A percentile compares a stretch with the other conserved stretches of the same genome.
Conservation (phyloP, 805 yeast genomes). For the Phaffomyces opuntiae region DNA sequence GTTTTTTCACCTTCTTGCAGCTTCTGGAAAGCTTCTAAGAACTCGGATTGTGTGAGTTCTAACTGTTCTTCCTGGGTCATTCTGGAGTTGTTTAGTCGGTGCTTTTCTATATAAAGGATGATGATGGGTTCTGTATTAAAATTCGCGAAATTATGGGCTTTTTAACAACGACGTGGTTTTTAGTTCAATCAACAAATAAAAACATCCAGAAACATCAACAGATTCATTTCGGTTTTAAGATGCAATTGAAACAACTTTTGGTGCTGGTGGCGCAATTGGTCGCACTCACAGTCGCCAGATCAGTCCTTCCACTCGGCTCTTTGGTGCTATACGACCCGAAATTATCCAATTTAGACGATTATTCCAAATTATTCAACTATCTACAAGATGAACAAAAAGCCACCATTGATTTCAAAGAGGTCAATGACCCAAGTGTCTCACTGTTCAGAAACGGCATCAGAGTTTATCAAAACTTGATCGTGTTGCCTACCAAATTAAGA, state of each 20-base stretch:
- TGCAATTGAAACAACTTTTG: slow-evolving; percentile 1
- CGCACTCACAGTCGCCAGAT: slow-evolving; percentile 6
- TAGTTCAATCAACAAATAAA: not conserved
- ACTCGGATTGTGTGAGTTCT: slow-evolving; percentile 18
- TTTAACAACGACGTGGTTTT: not conserved
- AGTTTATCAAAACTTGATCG: slow-evolving; percentile 46
- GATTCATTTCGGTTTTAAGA: not conserved
- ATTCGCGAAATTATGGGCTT: not conserved
- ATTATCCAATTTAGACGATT: slow-evolving; percentile 19
- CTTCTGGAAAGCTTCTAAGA: slow-evolving; percentile 53
- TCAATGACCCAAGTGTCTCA: slow-evolving; percentile 18
- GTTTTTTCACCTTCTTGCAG: slow-evolving; percentile 64
- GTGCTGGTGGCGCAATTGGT: slow-evolving; percentile 4
- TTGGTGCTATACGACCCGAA: slow-evolving; percentile 16
- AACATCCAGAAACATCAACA: not conserved
- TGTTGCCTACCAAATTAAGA: slow-evolving; percentile 53
- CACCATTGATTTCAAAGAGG: slow-evolving; percentile 25
- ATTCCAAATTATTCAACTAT: slow-evolving; percentile 6
- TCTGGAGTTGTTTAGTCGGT: not conserved
- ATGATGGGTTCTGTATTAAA: too few species aligned
- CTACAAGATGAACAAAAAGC: slow-evolving; percentile 25
- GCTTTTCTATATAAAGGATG: not conserved
- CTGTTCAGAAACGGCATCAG: slow-evolving; percentile 38
- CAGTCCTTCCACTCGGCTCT: slow-evolving; percentile 10
- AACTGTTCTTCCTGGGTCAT: slow-evolving; percentile 9